Conservation (phyloP, 768 basidiomycete species). For the Chalciporus pseudorubinellus region DNA sequence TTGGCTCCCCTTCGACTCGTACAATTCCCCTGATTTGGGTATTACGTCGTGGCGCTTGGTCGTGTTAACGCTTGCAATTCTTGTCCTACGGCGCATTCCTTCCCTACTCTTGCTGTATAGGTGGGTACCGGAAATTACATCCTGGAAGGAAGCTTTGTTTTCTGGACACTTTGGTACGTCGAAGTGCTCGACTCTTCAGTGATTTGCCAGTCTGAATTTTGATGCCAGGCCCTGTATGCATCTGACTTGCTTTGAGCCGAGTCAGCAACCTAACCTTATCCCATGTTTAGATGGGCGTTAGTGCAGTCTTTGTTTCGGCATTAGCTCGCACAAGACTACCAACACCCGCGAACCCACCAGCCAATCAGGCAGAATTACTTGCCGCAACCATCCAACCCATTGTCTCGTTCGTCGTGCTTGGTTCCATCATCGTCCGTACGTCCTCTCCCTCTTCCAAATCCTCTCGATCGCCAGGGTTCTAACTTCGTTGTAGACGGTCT, state of each 20-base stretch:
- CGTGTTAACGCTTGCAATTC: conserved; percentile 61
- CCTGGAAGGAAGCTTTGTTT: conserved; percentile 86
- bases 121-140: conserved; percentile 84
- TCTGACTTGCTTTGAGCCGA: background rate
- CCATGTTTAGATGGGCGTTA: conserved; percentile 76
- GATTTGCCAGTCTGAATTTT: conserved; percentile 1
- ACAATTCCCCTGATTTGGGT: conserved; percentile 54
- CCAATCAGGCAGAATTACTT: conserved; percentile 67
- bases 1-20: conserved; percentile 69
- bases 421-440: conserved; percentile 82
- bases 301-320: conserved; percentile 84
- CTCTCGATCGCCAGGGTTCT: background rate
- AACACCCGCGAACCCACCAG: conserved; percentile 54
- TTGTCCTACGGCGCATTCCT: conserved; percentile 80
- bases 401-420: conserved; percentile 82
- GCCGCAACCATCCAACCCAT: conserved; percentile 74
- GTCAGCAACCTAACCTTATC: background rate
- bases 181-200: conserved; percentile 4
- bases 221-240: conserved; percentile 51
- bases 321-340: conserved; percentile 66
- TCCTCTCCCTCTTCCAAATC: conserved; percentile 1
- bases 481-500: conserved; percentile 49
- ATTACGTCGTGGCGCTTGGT: conserved; percentile 71
- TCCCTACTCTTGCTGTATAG: conserved; percentile 71
- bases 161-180: conserved; percentile 81